A percentile compares a stretch with the other conserved stretches of the same genome.
Evolutionary conservation across 2,329 filamentous ascomycete genomes (phyloP).

Genomic region (Colletotrichum sansevieriae): DNA sequence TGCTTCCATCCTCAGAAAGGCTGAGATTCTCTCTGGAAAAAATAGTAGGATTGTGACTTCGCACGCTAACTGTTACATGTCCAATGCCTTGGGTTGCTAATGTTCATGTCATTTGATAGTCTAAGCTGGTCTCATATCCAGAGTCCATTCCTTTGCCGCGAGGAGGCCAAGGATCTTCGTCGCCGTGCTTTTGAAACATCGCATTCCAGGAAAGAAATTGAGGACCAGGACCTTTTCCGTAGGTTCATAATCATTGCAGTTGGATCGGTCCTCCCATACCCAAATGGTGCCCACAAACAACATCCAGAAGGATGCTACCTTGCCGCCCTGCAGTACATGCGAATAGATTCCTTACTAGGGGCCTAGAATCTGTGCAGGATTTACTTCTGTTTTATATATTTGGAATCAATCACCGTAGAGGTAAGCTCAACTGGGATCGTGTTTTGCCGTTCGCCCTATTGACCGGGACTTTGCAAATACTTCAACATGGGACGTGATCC

Average conservation of each 20-base stretch:
- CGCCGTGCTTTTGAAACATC: conserved; percentile 41
- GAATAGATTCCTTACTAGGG: conserved; percentile 48
- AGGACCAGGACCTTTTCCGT: conserved; percentile 49
- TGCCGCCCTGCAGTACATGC: conserved; percentile 51
- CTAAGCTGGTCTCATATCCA: conserved; percentile 45
- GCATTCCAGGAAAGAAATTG: conserved; percentile 1
- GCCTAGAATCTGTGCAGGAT: conserved; percentile 54
- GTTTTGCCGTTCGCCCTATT: too few relatives aligned
- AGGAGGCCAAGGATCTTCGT: conserved; percentile 44
- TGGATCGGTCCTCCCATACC: conserved; percentile 51
- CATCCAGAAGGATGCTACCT: conserved; percentile 58
- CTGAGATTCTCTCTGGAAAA: too few relatives aligned
- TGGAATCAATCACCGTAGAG: conserved; percentile 58
- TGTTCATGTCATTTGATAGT: conserved; percentile 15
- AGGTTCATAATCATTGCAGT: conserved; percentile 55
- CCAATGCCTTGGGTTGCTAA: not conserved
- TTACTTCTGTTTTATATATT: conserved; percentile 56
- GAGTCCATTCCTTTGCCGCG: conserved; percentile 47
- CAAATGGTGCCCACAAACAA: conserved; percentile 47
- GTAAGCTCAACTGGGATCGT: conserved; percentile 37
- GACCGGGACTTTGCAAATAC: conserved; percentile 42
- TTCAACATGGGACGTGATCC: conserved; percentile 56
- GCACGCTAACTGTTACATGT: too few relatives aligned
- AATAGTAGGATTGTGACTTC: conserved; percentile 37
- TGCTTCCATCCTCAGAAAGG: conserved; percentile 18